Evolutionary conservation across 371 early-diverging fungal species (phyloP).

Genomic region (Mucor racemosus): DNA sequence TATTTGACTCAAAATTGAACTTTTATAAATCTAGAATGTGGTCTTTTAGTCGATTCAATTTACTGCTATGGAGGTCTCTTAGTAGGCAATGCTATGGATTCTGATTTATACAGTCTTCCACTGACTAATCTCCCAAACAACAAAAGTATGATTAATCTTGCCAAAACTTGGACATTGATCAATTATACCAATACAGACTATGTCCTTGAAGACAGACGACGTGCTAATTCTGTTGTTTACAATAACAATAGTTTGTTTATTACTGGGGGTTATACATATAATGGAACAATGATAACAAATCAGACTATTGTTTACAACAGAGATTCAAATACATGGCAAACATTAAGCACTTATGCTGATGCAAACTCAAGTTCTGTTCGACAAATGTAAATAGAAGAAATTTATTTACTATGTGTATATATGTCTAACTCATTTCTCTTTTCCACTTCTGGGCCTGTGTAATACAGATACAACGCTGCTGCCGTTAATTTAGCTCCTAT

Average conservation of each 20-base stretch:
- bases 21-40: not conserved
- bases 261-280: conserved; percentile 6
- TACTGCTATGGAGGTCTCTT: conserved; percentile 1
- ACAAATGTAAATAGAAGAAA: conserved; percentile 1
- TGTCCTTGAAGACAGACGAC: not conserved
- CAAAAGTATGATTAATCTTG: conserved; percentile 7
- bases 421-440: not conserved
- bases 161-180: not conserved
- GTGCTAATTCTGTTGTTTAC: not conserved
- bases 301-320: conserved; percentile 13
- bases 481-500: not conserved
- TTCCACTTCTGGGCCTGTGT: not conserved
- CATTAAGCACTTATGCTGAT: conserved; percentile 8
- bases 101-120: not conserved
- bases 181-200: not conserved
- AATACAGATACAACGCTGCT: conserved; percentile 9
- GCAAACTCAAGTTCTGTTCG: not conserved
- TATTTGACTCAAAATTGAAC: no score
- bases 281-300: not conserved
- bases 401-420: not conserved
- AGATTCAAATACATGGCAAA: conserved; percentile 15
- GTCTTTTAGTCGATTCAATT: not conserved
- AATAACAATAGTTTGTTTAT: not conserved
- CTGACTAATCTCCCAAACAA: not conserved
- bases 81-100: not conserved